A percentile compares a stretch with the other conserved stretches of the same genome.
Conservation (phyloP, 441 rosid genomes). For the Populus hybrid region DNA sequence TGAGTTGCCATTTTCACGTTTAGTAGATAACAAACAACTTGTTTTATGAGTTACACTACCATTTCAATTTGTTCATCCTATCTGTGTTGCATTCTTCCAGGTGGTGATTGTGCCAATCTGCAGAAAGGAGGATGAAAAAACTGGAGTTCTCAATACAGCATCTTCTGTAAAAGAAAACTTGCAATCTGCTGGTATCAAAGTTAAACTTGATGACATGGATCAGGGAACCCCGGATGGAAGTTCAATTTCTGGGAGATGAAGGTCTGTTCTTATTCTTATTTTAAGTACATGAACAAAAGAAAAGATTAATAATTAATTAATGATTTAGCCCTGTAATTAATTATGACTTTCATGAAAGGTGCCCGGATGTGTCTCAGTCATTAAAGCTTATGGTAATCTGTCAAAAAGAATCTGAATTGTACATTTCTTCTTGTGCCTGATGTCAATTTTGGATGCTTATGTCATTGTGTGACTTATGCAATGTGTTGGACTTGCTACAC, state of each 20-base stretch:
- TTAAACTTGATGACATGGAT: constrained; percentile 80
- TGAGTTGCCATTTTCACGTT: not conserved
- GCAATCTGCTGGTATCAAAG: constrained; percentile 62
- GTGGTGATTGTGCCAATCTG: constrained; percentile 87
- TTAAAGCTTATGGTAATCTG: not conserved
- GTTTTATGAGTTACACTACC: not conserved
- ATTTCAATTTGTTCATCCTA: constrained; percentile 1
- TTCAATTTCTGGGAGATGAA: constrained; percentile 98
- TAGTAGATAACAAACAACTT: not conserved
- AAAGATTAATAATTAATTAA: not conserved
- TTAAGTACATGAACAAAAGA: not conserved
- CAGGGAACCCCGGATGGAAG: constrained; percentile 89
- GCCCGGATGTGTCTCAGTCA: not conserved
- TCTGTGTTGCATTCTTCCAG: constrained; percentile 32
- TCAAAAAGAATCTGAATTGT: not conserved
- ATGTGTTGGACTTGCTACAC: not conserved
- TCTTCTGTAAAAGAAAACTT: constrained; percentile 57
- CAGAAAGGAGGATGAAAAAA: constrained; percentile 74
- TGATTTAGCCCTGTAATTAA: not conserved
- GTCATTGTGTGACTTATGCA: not conserved
- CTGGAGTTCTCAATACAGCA: constrained; percentile 69
- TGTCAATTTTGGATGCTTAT: not conserved
- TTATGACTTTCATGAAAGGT: not conserved
- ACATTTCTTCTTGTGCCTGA: not conserved
- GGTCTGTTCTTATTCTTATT: constrained; percentile 33